Evolutionary conservation across 352 stramenopile genomes (phyloP).

Genomic region (Pythium oligandrum): DNA sequence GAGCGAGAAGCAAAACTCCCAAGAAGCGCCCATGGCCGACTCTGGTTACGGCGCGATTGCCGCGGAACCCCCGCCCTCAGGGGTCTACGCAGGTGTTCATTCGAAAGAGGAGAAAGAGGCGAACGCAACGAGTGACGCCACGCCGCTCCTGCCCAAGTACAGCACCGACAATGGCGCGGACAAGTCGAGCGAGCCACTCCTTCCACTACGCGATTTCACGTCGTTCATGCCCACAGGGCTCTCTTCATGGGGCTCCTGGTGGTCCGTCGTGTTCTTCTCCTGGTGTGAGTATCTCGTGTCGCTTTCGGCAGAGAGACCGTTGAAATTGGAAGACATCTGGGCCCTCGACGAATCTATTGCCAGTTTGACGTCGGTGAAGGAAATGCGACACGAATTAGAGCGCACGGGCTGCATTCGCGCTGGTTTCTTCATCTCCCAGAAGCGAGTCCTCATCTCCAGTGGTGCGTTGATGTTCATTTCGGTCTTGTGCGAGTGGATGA

Average conservation of each 20-base stretch:
- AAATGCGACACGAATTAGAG: conserved; percentile 23
- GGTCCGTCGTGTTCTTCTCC: conserved; percentile 28
- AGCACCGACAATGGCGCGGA: no score
- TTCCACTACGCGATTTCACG: no score
- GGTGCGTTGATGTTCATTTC: conserved; percentile 35
- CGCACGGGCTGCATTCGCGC: conserved; percentile 27
- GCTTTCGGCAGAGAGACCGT: conserved; percentile 19
- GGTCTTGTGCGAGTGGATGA: conserved; percentile 29
- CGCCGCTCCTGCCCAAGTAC: no score
- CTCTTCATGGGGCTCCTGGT: conserved; percentile 13
- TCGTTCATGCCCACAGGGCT: neutral
- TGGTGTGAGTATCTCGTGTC: conserved; percentile 24
- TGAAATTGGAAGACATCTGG: conserved; percentile 40
- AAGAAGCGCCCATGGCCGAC: no score
- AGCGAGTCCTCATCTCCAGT: conserved; percentile 23
- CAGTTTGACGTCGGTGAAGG: conserved; percentile 26
- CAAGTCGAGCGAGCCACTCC: no score
- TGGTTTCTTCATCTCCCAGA: conserved; percentile 28
- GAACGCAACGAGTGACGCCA: no score
- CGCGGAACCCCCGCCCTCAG: no score
- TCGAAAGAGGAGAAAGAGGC: no score
- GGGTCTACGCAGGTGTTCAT: no score
- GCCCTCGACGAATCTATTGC: conserved; percentile 31
- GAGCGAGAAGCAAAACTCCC: no score
- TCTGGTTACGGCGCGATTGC: no score